Base-by-base conservation (phyloP, 2,329 filamentous ascomycete genomes). In the Xylaria sp. region DNA sequence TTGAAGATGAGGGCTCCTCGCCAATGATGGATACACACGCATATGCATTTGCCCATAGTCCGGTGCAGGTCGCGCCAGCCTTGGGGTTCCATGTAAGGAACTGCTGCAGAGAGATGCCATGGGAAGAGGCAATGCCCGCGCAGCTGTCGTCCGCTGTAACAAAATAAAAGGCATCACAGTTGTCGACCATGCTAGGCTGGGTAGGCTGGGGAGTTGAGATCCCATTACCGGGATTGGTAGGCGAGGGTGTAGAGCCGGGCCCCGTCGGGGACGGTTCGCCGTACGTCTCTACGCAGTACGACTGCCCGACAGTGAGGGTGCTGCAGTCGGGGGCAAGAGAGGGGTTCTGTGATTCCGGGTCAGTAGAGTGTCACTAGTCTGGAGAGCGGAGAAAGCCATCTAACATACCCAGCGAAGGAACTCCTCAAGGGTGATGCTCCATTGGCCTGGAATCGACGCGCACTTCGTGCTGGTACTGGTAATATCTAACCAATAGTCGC, bases 11-110 rank as follows among this genome's bases (percentile, higher is more conserved):
- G 24, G 48, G 50, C 12, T 27, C 24, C 24, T 61, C 21, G 58
- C 48, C 59, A 47, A 61, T 55, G 30, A 55, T 55, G 27, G 51
- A 55, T 14, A 55, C 51, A 55, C 51, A 62, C 5, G 60, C 48
- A 12, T 62, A 62, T n/a, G 60, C 32, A 21, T 45, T 47, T 8
- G 50, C 48, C 60, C 60, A 62, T 9, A 54, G 60, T n/a, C 60
- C 60, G 17, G 19, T 32, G 60, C 60, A 62, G 17, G 48, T 55
- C 14, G 48, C 57, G 4, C 56, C 56, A 2, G 27, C 27, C 9
- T n/a, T 32, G 1, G 70, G 69, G 47, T 75, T 71, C 70, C 69
- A 72, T 17, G 50, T 60, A 12, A 62, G 60, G 61, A 73, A 71
- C 58, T 72, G 54, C 17, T 45, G 58, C 5, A 61, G 42, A 17